phyloP scores from a whole-genome alignment of 2,329 filamentous ascomycete genomes.

The Penicillium italicum region DNA sequence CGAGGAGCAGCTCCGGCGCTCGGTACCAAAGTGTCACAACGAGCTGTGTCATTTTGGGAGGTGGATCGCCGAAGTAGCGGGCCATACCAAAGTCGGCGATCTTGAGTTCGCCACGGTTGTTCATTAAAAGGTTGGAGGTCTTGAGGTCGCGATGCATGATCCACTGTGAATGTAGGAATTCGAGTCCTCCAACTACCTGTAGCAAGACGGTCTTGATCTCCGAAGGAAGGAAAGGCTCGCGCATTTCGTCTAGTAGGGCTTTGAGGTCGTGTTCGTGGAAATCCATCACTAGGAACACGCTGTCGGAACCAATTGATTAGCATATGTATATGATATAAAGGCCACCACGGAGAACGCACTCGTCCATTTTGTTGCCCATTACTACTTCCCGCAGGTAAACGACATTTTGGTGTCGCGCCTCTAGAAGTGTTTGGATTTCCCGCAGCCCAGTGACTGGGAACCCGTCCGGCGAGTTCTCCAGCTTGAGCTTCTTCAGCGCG shows the following conservation, averaged over 20 bases:
- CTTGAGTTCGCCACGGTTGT: conserved; percentile 91
- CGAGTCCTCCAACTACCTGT: conserved; percentile 75
- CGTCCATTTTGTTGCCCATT: conserved; percentile 61
- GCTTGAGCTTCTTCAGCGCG: conserved; percentile 89
- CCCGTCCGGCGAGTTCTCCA: conserved; percentile 73
- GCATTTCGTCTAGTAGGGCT: conserved; percentile 88
- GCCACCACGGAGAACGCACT: conserved; percentile 43
- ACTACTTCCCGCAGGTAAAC: conserved; percentile 81
- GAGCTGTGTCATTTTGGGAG: conserved; percentile 76
- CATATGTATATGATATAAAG: background rate
- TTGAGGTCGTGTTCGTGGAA: conserved; percentile 97
- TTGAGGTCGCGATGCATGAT: conserved; percentile 93
- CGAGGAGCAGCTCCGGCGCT: conserved; percentile 82
- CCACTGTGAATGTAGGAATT: conserved; percentile 83
- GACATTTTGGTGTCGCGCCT: conserved; percentile 76
- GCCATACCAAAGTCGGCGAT: conserved; percentile 99
- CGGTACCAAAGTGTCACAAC: conserved; percentile 98
- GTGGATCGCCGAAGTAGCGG: conserved; percentile 76
- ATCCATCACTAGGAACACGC: conserved; percentile 91
- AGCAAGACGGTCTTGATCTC: conserved; percentile 87
- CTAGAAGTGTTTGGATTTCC: conserved; percentile 87
- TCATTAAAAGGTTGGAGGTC: conserved; percentile 89
- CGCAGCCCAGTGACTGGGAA: conserved; percentile 88
- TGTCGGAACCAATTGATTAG: conserved; percentile 36
- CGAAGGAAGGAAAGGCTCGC: conserved; percentile 84